A percentile compares a stretch with the other conserved stretches of the same genome.
Conservation (phyloP, 306 rosid genomes). For the Prinsepia uniflora region DNA sequence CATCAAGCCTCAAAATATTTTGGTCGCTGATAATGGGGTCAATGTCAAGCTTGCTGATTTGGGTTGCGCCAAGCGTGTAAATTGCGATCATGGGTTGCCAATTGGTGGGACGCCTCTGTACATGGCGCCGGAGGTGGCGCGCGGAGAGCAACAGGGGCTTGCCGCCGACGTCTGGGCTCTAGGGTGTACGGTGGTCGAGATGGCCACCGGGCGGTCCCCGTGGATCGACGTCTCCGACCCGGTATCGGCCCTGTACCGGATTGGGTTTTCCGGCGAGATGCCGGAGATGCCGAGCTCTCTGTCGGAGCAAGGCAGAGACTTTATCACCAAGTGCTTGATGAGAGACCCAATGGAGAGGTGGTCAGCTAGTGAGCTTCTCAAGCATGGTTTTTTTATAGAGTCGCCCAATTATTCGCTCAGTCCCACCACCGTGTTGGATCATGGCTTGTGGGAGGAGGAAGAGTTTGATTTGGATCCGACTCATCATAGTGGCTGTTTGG, state of each 20-base stretch:
- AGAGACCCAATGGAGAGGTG: slow-evolving; percentile 60
- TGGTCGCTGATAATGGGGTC: slow-evolving; percentile 36
- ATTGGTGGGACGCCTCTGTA: slow-evolving; percentile 69
- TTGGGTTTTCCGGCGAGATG: slow-evolving; percentile 52
- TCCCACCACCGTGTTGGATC: slow-evolving; percentile 62
- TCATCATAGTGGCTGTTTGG: slow-evolving; percentile 15
- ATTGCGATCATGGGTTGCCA: not conserved
- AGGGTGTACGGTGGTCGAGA: slow-evolving; percentile 76
- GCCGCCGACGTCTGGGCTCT: slow-evolving; percentile 89
- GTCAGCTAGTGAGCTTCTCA: slow-evolving; percentile 60
- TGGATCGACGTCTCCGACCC: slow-evolving; percentile 58
- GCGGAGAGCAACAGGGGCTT: slow-evolving; percentile 75
- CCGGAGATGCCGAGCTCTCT: slow-evolving; percentile 60
- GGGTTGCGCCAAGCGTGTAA: slow-evolving; percentile 63
- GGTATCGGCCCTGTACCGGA: slow-evolving; percentile 46
- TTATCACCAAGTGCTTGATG: slow-evolving; percentile 60
- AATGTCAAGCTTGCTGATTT: slow-evolving; percentile 63
- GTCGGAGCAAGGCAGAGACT: slow-evolving; percentile 68
- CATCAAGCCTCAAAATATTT: slow-evolving; percentile 61
- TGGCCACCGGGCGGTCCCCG: slow-evolving; percentile 64
- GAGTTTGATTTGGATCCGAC: slow-evolving; percentile 19
- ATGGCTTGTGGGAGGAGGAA: slow-evolving; percentile 44
- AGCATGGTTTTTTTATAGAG: slow-evolving; percentile 48
- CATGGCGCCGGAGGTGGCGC: slow-evolving; percentile 97
- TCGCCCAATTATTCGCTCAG: slow-evolving; percentile 9